phyloP scores from a whole-genome alignment of 352 stramenopile species.

The Nothophytophthora sp. region DNA sequence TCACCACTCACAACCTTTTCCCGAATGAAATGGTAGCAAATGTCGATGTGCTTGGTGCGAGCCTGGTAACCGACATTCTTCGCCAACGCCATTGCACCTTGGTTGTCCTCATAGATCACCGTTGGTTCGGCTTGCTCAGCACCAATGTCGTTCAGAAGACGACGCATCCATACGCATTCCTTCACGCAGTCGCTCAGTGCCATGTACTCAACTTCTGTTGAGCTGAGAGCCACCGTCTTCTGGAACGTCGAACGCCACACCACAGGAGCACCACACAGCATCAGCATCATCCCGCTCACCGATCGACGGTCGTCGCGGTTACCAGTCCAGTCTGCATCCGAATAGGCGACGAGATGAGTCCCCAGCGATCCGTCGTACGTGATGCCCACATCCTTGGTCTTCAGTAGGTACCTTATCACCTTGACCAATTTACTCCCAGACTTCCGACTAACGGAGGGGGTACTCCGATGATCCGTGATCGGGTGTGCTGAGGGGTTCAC shows the following conservation, averaged over 20 bases:
- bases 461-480: too few relatives aligned
- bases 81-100: slow-evolving; percentile 14
- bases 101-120: slow-evolving; percentile 15
- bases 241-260: slow-evolving; percentile 16
- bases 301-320: slow-evolving; percentile 7
- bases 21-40: slow-evolving; percentile 9
- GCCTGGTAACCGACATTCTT: slow-evolving; percentile 15
- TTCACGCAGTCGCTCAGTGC: slow-evolving; percentile 8
- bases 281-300: slow-evolving; percentile 3
- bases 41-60: slow-evolving; percentile 18
- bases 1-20: too few relatives aligned
- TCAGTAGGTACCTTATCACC: slow-evolving; percentile 1
- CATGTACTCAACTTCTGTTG: slow-evolving; percentile 23
- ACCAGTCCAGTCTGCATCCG: too few relatives aligned
- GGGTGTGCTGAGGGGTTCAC: too few relatives aligned
- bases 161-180: too few relatives aligned
- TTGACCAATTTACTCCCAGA: too few relatives aligned
- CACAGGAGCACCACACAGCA: slow-evolving; percentile 14
- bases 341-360: slow-evolving; percentile 1
- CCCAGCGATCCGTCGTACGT: neutral
- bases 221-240: slow-evolving; percentile 19
- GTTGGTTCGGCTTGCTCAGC: slow-evolving; percentile 1
- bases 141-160: too few relatives aligned
- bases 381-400: slow-evolving; percentile 2
- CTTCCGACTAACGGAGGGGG: too few relatives aligned